Base-by-base conservation (phyloP, 2,329 filamentous ascomycete species). In the Penicillium hesseltinei region DNA sequence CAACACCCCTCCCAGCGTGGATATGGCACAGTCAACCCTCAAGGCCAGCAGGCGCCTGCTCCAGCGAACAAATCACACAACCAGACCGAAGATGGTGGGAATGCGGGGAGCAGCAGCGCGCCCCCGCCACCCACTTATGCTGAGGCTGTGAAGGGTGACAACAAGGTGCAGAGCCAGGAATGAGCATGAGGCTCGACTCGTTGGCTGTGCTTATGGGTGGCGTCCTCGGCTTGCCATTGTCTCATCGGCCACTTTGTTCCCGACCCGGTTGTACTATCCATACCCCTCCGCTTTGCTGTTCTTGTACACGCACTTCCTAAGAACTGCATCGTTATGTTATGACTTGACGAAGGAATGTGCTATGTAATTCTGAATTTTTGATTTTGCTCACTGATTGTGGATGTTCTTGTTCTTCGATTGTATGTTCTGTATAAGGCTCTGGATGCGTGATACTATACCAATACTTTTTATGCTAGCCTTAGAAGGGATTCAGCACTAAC, bases 121-220 rank as follows among this genome's bases (percentile, higher is more conserved):
- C 68, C 66, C 42, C 62, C 65, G 64, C 92, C 93, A 42, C 93
- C 94, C 4, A 91, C 88, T 15, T 97, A 97, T 74, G 89, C 90
- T 17, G 91, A 97, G 76, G 93, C 91, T 47, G 88, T 97, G 58
- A 88, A 88, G 68, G 92, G 91, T 1, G 93, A 97, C 71, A 79
- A 97, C 76, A 97, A 97, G 83, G 82, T 97, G 50, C 94, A 97
- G 81, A 82, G 75, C 19, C 80, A 82, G 56, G 82, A 86, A 59
- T 86, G 80, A 72, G 52, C 43, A 23, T 29, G 36, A 39, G 23
- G 10, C 27, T 35, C 9, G 17, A 45, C 31, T 29, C 23, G 21
- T 5, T 33, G 36, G 31, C 50, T 51, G 36, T 25, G 19, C 11
- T 31, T 17, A 35, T 21, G 33, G 39, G 25, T 31, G 25, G 35